These are phyloP conservation scores for Alternaria solani DNA, from an alignment of 2,329 filamentous ascomycete species.

Conservation along the genomic window DNA sequence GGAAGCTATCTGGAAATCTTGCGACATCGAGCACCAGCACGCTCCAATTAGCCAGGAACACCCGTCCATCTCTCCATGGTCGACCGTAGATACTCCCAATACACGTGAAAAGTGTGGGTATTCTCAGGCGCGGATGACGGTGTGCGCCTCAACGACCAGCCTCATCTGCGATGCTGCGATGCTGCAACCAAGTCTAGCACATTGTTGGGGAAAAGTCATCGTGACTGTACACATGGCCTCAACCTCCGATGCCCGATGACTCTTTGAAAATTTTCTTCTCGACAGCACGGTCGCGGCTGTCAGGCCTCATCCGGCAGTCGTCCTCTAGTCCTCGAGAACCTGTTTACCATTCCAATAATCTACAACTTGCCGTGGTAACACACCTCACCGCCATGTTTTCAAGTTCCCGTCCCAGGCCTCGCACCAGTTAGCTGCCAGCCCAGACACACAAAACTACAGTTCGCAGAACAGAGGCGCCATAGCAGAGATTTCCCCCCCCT, in stretches of 20 bases:
- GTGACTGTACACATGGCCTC: not conserved
- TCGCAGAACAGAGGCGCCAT: conserved; percentile 14
- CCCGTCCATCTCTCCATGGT: conserved; percentile 14
- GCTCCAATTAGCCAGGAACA: conserved; percentile 19
- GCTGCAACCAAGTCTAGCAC: conserved; percentile 15
- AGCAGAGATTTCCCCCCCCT: conserved; percentile 37
- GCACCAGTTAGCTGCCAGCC: conserved; percentile 40
- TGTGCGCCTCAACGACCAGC: conserved; percentile 13
- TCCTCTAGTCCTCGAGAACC: conserved; percentile 13
- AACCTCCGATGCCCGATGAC: conserved; percentile 11
- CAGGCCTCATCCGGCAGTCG: conserved; percentile 31
- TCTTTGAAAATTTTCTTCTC: conserved; percentile 31
- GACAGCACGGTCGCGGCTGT: conserved; percentile 24
- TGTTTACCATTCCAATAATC: conserved; percentile 13
- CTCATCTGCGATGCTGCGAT: conserved; percentile 8
- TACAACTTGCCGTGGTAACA: conserved; percentile 15
- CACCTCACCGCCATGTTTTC: conserved; percentile 40
- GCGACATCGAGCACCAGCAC: conserved; percentile 23
- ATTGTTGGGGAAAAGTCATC: not conserved
- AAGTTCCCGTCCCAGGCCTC: conserved; percentile 28
- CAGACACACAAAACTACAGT: conserved; percentile 33
- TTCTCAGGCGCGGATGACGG: not conserved
- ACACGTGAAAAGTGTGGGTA: conserved; percentile 15
- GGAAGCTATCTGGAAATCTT: conserved; percentile 25
- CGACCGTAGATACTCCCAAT: conserved; percentile 12